phyloP scores from a whole-genome alignment of 2,329 filamentous ascomycete genomes.

The Fusarium sp. region DNA sequence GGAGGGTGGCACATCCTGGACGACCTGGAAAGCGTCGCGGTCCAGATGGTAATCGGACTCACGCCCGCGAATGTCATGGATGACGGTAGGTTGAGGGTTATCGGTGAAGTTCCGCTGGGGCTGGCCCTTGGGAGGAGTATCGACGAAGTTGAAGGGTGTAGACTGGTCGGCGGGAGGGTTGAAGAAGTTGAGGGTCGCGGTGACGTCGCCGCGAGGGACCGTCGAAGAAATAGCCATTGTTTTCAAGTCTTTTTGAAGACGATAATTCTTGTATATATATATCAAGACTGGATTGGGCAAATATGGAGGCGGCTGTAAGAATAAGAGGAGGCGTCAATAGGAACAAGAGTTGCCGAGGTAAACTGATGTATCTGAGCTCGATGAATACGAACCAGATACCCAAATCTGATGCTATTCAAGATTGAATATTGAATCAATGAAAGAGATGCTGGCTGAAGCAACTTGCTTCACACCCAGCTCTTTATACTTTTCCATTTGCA shows the following conservation, averaged over 20 bases:
- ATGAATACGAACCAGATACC: background rate
- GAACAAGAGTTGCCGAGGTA: conserved; percentile 10
- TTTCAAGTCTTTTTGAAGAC: conserved; percentile 20
- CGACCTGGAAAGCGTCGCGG: conserved; percentile 80
- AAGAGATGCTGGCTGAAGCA: conserved; percentile 11
- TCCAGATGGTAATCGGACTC: conserved; percentile 79
- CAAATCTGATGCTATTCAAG: background rate
- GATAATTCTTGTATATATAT: background rate
- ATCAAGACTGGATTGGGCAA: background rate
- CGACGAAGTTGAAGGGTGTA: conserved; percentile 77
- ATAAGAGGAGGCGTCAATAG: background rate
- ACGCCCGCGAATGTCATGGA: conserved; percentile 81
- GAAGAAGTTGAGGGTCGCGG: conserved; percentile 77
- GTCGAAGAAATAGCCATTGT: conserved; percentile 59
- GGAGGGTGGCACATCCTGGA: conserved; percentile 71
- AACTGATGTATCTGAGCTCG: background rate
- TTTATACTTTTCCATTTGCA: conserved; percentile 38
- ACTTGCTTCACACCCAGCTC: conserved; percentile 16
- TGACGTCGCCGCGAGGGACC: conserved; percentile 73
- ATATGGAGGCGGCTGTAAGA: background rate
- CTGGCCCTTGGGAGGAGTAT: conserved; percentile 71
- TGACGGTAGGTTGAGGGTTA: conserved; percentile 64
- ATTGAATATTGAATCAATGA: background rate
- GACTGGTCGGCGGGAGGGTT: conserved; percentile 71
- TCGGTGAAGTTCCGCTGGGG: conserved; percentile 77